Evolutionary conservation across 495 filamentous ascomycete species (phyloP).

Genomic region (Penicillium chermesinum): DNA sequence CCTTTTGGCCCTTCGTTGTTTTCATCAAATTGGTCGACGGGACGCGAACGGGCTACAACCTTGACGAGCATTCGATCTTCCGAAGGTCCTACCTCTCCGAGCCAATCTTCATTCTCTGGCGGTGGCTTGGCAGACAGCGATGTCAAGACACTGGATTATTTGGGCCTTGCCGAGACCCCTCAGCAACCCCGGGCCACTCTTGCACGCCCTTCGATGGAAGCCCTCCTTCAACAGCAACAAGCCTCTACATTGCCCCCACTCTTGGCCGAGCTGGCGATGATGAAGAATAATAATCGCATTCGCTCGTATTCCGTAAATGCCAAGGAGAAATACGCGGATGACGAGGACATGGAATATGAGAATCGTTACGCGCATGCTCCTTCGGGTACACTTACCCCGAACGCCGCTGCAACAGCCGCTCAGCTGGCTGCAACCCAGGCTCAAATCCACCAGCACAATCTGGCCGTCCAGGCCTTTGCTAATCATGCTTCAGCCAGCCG

Average conservation of each 20-base stretch:
- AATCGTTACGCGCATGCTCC: slow-evolving; percentile 52
- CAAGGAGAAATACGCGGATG: slow-evolving; percentile 92
- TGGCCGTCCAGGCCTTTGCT: slow-evolving; percentile 87
- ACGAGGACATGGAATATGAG: slow-evolving; percentile 80
- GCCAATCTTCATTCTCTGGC: slow-evolving; percentile 81
- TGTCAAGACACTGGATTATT: slow-evolving; percentile 91
- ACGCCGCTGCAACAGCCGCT: slow-evolving; percentile 63
- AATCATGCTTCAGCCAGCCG: slow-evolving; percentile 74
- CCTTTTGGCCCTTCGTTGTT: slow-evolving; percentile 90
- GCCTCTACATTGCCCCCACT: slow-evolving; percentile 58
- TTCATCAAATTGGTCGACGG: slow-evolving; percentile 74
- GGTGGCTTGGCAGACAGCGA: slow-evolving; percentile 85
- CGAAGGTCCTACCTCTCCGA: slow-evolving; percentile 84
- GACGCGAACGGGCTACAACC: slow-evolving; percentile 74
- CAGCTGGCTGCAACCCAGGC: slow-evolving; percentile 78
- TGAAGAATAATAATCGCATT: slow-evolving; percentile 78
- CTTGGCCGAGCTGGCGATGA: slow-evolving; percentile 72
- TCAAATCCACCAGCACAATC: slow-evolving; percentile 87
- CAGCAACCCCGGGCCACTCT: slow-evolving; percentile 71
- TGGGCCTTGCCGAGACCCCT: slow-evolving; percentile 91
- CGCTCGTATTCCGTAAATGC: slow-evolving; percentile 98
- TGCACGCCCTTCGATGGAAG: slow-evolving; percentile 48
- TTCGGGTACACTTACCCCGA: slow-evolving; percentile 65
- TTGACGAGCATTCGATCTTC: slow-evolving; percentile 82
- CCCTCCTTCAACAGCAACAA: slow-evolving; percentile 50